phyloP scores from a whole-genome alignment of 345 rosid genomes.

The Carallia brachiata region DNA sequence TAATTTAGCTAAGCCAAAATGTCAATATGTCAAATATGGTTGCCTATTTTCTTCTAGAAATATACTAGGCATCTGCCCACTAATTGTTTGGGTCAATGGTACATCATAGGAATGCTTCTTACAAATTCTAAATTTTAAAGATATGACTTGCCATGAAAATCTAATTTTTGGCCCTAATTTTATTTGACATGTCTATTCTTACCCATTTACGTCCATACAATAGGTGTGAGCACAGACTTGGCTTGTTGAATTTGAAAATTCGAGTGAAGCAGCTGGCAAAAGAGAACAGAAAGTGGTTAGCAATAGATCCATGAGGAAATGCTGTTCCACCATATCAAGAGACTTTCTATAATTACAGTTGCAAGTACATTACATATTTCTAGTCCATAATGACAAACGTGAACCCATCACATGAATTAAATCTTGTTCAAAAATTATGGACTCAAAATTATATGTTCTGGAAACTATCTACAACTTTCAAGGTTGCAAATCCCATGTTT shows the following conservation, averaged over 20 bases:
- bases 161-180: background rate
- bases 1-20: background rate
- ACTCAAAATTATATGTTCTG: background rate
- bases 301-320: constrained; percentile 6
- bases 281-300: constrained; percentile 1
- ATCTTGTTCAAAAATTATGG: background rate
- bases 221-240: constrained; percentile 50
- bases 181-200: constrained; percentile 20
- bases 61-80: no score
- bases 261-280: constrained; percentile 71
- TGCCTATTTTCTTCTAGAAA: background rate
- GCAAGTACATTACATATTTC: background rate
- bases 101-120: background rate
- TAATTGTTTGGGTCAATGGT: background rate
- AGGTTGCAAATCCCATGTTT: no score
- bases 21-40: background rate
- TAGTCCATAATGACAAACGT: background rate
- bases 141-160: background rate
- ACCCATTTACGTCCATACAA: constrained; percentile 84
- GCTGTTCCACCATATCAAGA: background rate
- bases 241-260: constrained; percentile 75
- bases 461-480: background rate
- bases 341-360: background rate
- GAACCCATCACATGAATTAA: background rate
- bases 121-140: background rate